These are phyloP conservation scores for Ensete glaucum DNA, from an alignment of 176 grass and related monocot species.

Conservation along the genomic window DNA sequence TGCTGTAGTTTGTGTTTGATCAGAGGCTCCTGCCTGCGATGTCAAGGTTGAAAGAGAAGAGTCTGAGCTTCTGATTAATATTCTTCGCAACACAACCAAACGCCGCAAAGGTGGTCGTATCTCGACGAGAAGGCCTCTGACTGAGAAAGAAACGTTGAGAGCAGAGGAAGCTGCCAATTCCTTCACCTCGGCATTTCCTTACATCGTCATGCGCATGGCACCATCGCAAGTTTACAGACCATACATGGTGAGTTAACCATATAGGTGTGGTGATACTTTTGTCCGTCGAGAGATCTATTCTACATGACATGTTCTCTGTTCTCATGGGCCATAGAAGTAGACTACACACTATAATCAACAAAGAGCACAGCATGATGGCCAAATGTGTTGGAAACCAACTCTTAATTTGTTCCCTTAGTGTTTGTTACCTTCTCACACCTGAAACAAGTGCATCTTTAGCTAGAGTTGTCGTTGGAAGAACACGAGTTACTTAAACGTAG, in stretches of 20 bases:
- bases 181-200: slow-evolving; percentile 67
- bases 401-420: too few species aligned
- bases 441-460: too few species aligned
- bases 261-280: too few species aligned
- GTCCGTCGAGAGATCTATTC: too few species aligned
- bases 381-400: too few species aligned
- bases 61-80: slow-evolving; percentile 18
- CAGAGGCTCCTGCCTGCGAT: neutral
- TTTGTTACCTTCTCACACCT: too few species aligned
- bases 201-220: slow-evolving; percentile 59
- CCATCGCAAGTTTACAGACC: slow-evolving; percentile 55
- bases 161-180: slow-evolving; percentile 45
- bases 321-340: too few species aligned
- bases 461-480: too few species aligned
- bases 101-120: slow-evolving; percentile 38
- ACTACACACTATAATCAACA: too few species aligned
- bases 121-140: slow-evolving; percentile 35
- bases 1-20: neutral
- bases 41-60: slow-evolving; percentile 30
- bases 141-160: slow-evolving; percentile 44
- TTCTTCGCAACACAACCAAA: slow-evolving; percentile 18
- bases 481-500: too few species aligned
- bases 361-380: too few species aligned
- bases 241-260: slow-evolving; percentile 30
- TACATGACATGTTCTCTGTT: too few species aligned